phyloP scores from a whole-genome alignment of 108 stramenopile genomes.

The Nitzschia putrida region DNA sequence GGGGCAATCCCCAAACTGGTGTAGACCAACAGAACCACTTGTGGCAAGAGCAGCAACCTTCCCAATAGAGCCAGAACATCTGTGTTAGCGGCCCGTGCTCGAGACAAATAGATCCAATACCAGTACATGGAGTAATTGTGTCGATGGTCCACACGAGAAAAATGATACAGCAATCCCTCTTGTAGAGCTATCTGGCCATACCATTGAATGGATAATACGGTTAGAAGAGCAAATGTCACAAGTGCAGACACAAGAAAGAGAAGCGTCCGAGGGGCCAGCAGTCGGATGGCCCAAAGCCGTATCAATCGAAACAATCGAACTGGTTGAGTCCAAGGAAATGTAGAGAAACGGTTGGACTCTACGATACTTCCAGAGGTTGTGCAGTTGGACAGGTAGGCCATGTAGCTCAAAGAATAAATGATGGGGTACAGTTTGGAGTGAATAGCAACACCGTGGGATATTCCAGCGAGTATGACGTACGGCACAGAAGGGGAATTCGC shows the following conservation, averaged over 20 bases:
- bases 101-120: slow-evolving; percentile 89
- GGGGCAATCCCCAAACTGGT: slow-evolving; percentile 75
- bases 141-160: slow-evolving; percentile 91
- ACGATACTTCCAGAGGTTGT: neutral
- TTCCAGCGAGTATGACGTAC: slow-evolving; percentile 59
- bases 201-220: slow-evolving; percentile 51
- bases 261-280: slow-evolving; percentile 36
- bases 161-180: slow-evolving; percentile 93
- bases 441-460: slow-evolving; percentile 81
- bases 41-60: slow-evolving; percentile 72
- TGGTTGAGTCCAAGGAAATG: slow-evolving; percentile 35
- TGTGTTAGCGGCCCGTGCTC: slow-evolving; percentile 33
- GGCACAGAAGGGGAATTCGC: neutral
- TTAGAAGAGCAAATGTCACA: slow-evolving; percentile 52
- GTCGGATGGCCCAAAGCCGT: slow-evolving; percentile 43
- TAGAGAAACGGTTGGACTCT: neutral
- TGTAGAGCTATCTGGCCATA: slow-evolving; percentile 83
- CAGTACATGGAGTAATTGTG: slow-evolving; percentile 71
- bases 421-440: slow-evolving; percentile 87
- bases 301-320: slow-evolving; percentile 28
- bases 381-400: slow-evolving; percentile 58
- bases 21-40: slow-evolving; percentile 70
- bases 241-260: slow-evolving; percentile 69
- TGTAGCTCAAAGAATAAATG: slow-evolving; percentile 80
- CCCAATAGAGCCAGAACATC: slow-evolving; percentile 32